Base-by-base conservation (phyloP, 495 filamentous ascomycete genomes). In the Podospora conica region DNA sequence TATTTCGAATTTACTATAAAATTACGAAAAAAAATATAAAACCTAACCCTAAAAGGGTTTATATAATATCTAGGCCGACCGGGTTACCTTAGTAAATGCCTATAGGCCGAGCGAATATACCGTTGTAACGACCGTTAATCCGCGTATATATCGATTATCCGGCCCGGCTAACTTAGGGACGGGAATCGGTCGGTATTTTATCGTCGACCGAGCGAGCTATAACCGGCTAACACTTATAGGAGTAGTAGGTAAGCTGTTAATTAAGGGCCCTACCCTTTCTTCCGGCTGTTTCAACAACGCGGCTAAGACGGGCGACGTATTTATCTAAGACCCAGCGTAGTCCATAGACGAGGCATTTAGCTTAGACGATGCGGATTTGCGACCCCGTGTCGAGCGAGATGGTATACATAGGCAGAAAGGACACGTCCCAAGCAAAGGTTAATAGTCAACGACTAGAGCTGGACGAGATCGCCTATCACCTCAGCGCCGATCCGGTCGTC, bases 31-130 rank as follows among this genome's bases (percentile, higher is more conserved):
- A n/a, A n/a, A n/a, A n/a, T n/a, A n/a, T n/a, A n/a, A n/a, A n/a
- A n/a, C n/a, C n/a, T n/a, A n/a, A n/a, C n/a, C n/a, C n/a, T n/a
- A n/a, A n/a, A n/a, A n/a, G n/a, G n/a, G n/a, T n/a, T n/a, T n/a
- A n/a, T n/a, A n/a, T n/a, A n/a, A 57, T 22, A 60, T 56, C 8
- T 73, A 71, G 73, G 69, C 69, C 15, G 57, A 58, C 56, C 65
- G 55, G 11, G 73, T 84, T 0, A 73, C 72, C 21, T 69, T 86
- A 1, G 76, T 86, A 64, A 85, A 86, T 54, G 80, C 78, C 20
- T 87, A 87, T 55, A 85, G 85, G 2, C 85, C 85, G 0, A 82
- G 77, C 6, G 85, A 87, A 64, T 81, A 80, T 53, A 77, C 82
- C 12, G 79, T 86, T 4, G 75, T 80, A 55, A 79, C 72, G 1